These are phyloP conservation scores for Anisodus tanguticus DNA, from an alignment of 257 asterid genomes.

Conservation along the genomic window DNA sequence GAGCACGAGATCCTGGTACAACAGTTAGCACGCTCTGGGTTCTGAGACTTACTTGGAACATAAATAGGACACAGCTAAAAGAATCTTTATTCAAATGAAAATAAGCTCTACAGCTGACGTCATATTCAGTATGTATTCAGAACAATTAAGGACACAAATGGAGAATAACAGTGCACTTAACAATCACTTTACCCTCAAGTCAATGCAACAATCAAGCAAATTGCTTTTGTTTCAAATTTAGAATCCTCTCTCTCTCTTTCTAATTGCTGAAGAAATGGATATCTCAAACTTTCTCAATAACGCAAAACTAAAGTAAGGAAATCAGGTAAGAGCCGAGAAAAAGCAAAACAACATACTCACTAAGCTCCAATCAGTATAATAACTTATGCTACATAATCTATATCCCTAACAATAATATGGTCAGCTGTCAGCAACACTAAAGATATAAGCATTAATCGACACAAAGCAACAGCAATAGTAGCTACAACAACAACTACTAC, in stretches of 20 bases:
- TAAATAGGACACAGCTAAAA: constrained; percentile 13
- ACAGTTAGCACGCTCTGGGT: constrained; percentile 25
- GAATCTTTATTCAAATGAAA: not conserved
- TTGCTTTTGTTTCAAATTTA: constrained; percentile 13
- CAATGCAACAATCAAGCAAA: constrained; percentile 4
- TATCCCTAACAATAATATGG: not conserved
- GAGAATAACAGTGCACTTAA: constrained; percentile 13
- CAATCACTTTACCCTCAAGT: constrained; percentile 5
- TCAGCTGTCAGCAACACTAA: not conserved
- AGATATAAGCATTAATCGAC: not conserved
- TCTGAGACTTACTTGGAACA: not conserved
- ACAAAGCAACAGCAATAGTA: not conserved
- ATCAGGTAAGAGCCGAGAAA: constrained; percentile 3
- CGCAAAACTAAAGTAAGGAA: constrained; percentile 1
- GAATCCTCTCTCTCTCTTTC: constrained; percentile 4
- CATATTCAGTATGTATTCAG: not conserved
- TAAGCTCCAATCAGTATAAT: not conserved
- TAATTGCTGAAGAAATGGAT: not conserved
- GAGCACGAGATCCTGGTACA: constrained; percentile 77
- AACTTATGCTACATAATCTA: not conserved
- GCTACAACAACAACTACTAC: not conserved
- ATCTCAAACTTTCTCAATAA: not conserved
- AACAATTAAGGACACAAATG: constrained; percentile 3
- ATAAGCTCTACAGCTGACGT: not conserved
- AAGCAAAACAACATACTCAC: constrained; percentile 13